Evolutionary conservation across 306 rosid species (phyloP).

Genomic region (Inga leiocalycina): DNA sequence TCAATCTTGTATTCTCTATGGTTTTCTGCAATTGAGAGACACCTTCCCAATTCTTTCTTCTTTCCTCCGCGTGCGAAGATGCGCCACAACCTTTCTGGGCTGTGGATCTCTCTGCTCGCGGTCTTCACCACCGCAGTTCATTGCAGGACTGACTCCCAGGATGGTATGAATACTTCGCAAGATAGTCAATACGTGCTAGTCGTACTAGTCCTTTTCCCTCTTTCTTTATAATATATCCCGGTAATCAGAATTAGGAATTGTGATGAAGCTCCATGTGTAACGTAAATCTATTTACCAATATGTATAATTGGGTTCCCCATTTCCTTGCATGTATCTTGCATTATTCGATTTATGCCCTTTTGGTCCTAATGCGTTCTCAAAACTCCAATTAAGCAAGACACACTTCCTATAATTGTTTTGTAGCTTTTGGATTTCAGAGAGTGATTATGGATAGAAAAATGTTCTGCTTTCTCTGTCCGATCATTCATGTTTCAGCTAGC

Average conservation of each 20-base stretch:
- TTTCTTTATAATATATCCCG: neutral
- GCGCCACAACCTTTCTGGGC: conserved; percentile 55
- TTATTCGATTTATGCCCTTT: neutral
- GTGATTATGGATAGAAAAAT: neutral
- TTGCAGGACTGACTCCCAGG: conserved; percentile 47
- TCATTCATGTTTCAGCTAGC: neutral
- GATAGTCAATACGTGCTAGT: neutral
- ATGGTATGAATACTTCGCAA: conserved; percentile 32
- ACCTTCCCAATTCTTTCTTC: neutral
- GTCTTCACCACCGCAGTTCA: conserved; percentile 46
- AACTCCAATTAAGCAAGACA: neutral
- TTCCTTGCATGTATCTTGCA: neutral
- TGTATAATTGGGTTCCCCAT: neutral
- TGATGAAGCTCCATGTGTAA: neutral
- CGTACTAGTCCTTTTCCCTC: neutral
- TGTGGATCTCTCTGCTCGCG: conserved; percentile 60
- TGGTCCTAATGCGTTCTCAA: neutral
- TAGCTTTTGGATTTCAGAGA: neutral
- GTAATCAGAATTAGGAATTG: neutral
- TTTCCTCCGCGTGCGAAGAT: conserved; percentile 28
- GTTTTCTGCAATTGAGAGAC: conserved; percentile 12
- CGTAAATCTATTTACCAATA: neutral
- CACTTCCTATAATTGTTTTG: neutral
- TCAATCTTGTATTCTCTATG: neutral
- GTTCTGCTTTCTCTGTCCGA: neutral